Base-by-base conservation (phyloP, 257 asterid genomes). In the Fraxinus excelsior region DNA sequence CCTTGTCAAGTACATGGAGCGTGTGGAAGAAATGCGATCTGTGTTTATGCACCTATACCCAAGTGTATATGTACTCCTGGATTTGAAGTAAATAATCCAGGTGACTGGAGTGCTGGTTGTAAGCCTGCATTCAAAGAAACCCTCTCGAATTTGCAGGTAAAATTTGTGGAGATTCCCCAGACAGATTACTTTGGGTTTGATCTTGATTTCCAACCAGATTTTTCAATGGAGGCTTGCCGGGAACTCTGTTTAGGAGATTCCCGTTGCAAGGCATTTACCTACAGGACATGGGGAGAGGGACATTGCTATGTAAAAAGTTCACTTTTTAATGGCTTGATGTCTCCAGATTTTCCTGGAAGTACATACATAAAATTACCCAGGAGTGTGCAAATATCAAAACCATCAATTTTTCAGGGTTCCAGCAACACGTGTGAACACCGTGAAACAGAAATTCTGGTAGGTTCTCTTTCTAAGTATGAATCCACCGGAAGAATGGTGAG, bases 51-150 rank as follows among this genome's bases (percentile, higher is more conserved):
- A 7, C 65, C 77, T 0, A 25, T 35, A 3, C 75, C 78, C 7
- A 74, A 70, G 76, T 85, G 88, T 12, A 64, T 84, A 0, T 82
- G 86, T 58, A 85, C 86, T 32, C 84, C 82, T 14, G 86, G 88
- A 19, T 77, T 67, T 60, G 38, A n/a, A 71, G 53, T 76, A 76
- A 44, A 13, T 13, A 14, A 44, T 44, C 53, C 53, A 44, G 13
- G 53, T 44, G 53, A 44, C 19, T 44, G 84, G 86, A 82, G 74
- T 32, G 42, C 53, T 78, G 88, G 86, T 10, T 85, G 86, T 64
- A 49, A 16, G 56, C 71, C 82, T 1, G 60, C 19, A 3, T 80
- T 85, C 69, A 49, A 81, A 12, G 23, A 4, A 31, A 74, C 58
- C 11, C 37, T 0, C 8, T 77, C 58, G 29, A 37, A 29, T 29